A percentile compares a stretch with the other conserved stretches of the same genome.
Conservation (phyloP, 2,329 filamentous ascomycete species). For the Niveomyces coronatus region DNA sequence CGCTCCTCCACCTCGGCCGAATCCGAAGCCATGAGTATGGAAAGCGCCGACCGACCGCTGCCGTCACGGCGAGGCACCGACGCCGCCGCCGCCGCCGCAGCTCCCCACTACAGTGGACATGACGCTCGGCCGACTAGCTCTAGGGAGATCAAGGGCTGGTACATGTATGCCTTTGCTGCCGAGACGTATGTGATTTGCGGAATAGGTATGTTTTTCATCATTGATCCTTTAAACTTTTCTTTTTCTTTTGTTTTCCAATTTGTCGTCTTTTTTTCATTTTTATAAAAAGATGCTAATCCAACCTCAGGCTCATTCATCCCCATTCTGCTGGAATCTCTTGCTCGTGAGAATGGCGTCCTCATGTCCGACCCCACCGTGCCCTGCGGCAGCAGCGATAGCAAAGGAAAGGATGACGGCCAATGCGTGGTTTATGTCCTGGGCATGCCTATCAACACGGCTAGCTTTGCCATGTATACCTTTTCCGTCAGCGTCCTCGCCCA, state of each 20-base stretch:
- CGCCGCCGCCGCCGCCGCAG: constrained; percentile 21
- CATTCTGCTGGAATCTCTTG: constrained; percentile 87
- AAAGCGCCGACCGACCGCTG: constrained; percentile 28
- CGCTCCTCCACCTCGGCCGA: constrained; percentile 41
- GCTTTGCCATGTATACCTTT: constrained; percentile 98
- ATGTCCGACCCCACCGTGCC: constrained; percentile 65
- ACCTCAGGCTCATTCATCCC: constrained; percentile 89
- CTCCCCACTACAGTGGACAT: constrained; percentile 62
- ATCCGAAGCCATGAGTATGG: constrained; percentile 25
- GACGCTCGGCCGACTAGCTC: constrained; percentile 79
- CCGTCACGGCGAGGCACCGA: too few species aligned
- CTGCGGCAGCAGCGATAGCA: constrained; percentile 56
- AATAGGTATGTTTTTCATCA: constrained; percentile 47
- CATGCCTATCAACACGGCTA: constrained; percentile 84
- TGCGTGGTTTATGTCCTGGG: constrained; percentile 79
- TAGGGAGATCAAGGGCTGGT: constrained; percentile 89
- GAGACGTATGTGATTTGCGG: constrained; percentile 90
- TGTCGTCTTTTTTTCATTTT: constrained; percentile 41
- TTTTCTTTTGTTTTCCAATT: too few species aligned
- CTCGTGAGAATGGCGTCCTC: constrained; percentile 82
- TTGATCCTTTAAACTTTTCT: too few species aligned
- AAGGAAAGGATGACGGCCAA: constrained; percentile 45
- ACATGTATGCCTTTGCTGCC: constrained; percentile 90
- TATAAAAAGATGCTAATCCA: constrained; percentile 1
- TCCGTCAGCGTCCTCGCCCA: constrained; percentile 85